These are phyloP conservation scores for Plasmodium coatneyi DNA, from an alignment of 169 alveolate species.

Conservation along the genomic window DNA sequence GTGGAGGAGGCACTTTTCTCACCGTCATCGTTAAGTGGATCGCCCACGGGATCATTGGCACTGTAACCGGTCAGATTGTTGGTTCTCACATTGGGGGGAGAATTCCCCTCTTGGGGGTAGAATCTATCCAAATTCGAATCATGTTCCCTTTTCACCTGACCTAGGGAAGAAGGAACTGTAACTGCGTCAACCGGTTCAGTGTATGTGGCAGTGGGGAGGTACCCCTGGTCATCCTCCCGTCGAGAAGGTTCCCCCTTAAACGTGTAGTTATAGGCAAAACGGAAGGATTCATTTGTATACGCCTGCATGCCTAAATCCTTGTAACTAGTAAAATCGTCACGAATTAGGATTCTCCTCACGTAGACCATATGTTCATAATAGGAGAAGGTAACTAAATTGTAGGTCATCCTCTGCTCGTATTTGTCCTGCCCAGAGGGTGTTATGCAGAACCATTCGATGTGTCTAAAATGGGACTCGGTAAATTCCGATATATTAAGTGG, in stretches of 20 bases:
- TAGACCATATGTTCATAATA: slow-evolving; percentile 44
- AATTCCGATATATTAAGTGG: slow-evolving; percentile 81
- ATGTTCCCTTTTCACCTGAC: background rate
- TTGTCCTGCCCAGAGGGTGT: background rate
- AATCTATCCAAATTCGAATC: background rate
- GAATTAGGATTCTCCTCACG: slow-evolving; percentile 27
- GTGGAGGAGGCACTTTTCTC: background rate
- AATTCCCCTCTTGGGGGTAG: background rate
- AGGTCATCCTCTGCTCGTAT: background rate
- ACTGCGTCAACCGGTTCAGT: no score
- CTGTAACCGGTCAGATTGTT: background rate
- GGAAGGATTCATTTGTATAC: background rate
- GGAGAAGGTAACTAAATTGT: slow-evolving; percentile 48
- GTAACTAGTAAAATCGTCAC: slow-evolving; percentile 42
- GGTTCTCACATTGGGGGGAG: no score
- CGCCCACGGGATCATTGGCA: background rate
- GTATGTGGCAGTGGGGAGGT: no score
- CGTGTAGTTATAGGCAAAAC: slow-evolving; percentile 4
- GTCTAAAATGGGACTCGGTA: slow-evolving; percentile 77
- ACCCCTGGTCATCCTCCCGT: background rate
- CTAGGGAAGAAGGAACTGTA: background rate
- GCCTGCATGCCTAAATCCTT: slow-evolving; percentile 65
- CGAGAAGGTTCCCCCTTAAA: background rate
- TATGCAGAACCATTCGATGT: slow-evolving; percentile 77
- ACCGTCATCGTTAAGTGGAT: background rate